These are phyloP conservation scores for Leccinum disarticulatum DNA, from an alignment of 768 basidiomycete species.

Conservation along the genomic window DNA sequence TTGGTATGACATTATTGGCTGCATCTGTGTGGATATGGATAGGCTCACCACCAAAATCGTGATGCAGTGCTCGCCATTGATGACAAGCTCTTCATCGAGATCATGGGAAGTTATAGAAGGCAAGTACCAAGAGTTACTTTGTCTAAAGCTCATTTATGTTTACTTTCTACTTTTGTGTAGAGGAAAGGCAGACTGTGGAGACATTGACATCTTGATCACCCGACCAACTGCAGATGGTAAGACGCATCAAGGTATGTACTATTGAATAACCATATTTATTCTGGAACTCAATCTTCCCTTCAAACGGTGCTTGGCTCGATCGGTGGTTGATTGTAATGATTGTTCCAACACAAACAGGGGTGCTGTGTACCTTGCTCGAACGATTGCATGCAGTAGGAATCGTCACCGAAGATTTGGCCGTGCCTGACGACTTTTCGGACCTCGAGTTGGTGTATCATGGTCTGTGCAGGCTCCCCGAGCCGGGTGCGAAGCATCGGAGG, in stretches of 20 bases:
- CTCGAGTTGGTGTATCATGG: conserved; percentile 84
- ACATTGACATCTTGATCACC: conserved; percentile 89
- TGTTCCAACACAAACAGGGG: conserved; percentile 42
- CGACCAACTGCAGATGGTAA: conserved; percentile 68
- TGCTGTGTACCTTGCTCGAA: conserved; percentile 59
- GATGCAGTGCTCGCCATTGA: conserved; percentile 69
- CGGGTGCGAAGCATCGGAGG: conserved; percentile 54
- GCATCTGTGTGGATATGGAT: not conserved
- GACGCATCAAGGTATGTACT: conserved; percentile 63
- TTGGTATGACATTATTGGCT: conserved; percentile 45
- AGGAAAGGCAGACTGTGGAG: conserved; percentile 81
- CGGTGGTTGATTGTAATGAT: not conserved
- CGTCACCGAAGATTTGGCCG: conserved; percentile 76
- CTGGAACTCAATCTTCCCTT: not conserved
- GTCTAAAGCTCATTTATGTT: not conserved
- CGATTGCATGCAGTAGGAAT: conserved; percentile 57
- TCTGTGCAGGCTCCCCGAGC: conserved; percentile 59
- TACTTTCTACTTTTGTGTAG: conserved; percentile 35
- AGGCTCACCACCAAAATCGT: not conserved
- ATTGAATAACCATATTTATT: not conserved
- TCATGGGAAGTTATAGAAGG: conserved; percentile 93
- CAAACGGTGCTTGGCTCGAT: not conserved
- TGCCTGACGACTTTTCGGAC: conserved; percentile 64
- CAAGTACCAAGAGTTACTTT: conserved; percentile 21
- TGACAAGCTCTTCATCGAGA: conserved; percentile 67